Percentiles rank a stretch among this genome's conserved stretches.
These are phyloP conservation scores for Triglochin maritima DNA, from an alignment of 106 monocot species.

Conservation along the genomic window DNA sequence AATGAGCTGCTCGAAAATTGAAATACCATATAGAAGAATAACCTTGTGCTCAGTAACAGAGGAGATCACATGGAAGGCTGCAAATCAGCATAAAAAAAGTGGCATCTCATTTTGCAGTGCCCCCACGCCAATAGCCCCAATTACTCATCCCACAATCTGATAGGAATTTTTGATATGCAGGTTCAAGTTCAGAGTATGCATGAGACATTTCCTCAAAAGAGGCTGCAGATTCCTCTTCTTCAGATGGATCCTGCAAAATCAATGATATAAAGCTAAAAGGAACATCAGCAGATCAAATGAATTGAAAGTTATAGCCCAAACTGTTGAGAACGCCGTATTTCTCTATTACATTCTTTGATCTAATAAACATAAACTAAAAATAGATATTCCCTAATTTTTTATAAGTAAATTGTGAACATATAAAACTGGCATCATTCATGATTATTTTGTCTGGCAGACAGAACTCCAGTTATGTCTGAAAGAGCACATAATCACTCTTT, in stretches of 20 bases:
- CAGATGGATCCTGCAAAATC: not conserved
- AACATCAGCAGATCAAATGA: not conserved
- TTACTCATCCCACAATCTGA: slow-evolving; percentile 13
- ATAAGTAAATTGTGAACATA: not conserved
- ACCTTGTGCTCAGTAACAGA: too few species aligned
- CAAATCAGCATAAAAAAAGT: not conserved
- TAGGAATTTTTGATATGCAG: slow-evolving; percentile 11
- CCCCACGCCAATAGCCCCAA: slow-evolving; percentile 10
- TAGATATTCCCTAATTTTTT: not conserved
- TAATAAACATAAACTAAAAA: not conserved
- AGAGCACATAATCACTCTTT: too few species aligned
- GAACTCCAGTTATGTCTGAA: too few species aligned
- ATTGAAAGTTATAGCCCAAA: not conserved
- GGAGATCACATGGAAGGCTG: too few species aligned
- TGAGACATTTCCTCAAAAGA: slow-evolving; percentile 7
- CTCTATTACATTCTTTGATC: too few species aligned
- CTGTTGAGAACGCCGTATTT: not conserved
- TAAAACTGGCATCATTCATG: not conserved
- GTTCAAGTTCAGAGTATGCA: slow-evolving; percentile 6
- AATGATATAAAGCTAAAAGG: not conserved
- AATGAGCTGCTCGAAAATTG: too few species aligned
- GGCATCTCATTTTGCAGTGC: not conserved
- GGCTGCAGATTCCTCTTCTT: not conserved
- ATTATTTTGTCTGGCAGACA: too few species aligned
- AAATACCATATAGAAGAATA: too few species aligned